Evolutionary conservation across 2,329 filamentous ascomycete species (phyloP), one percentile per base, ranked within the genome.

Genomic region (Aspergillus cejpii): DNA sequence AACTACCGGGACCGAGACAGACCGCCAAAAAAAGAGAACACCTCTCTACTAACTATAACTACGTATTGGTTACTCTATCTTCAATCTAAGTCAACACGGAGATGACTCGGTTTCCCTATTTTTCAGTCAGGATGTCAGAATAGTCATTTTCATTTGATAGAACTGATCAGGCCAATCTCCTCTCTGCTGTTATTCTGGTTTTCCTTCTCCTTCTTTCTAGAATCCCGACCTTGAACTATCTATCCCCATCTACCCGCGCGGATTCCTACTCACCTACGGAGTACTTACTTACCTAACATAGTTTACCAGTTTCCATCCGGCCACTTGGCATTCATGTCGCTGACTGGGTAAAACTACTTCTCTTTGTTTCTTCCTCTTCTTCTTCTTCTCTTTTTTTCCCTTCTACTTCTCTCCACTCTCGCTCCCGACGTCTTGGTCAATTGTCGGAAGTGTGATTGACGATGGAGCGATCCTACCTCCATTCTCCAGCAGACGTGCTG

Each of bases 381-480:
- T 24, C 21, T 26, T 29, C 38, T 23, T 27, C 26, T 41, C 33
- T 24, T 19, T 33, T 40, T 41, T 11, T 29, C 36, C 34, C 36
- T 41, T 33, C 37, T 39, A 34, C 41, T 43, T 38, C 36, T 50
- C 28, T 15, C 37, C 20, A 37, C 28, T 21, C 6, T 41, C 39
- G 47, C 24, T n/a, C 37, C 20, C 39, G 17, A 24, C 6, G 15
- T 15, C 15, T 34, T 19, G 31, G 4, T 21, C 31, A 37, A 43
- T 48, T 29, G 37, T 43, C 17, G 8, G 31, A 34, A 15, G 31
- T 31, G 51, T 48, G 39, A 33, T 29, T 42, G 39, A 52, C 47
- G 34, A 79, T 79, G 76, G 76, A 79, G 56, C 71, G 74, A 60
- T 70, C 76, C 28, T 79, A 73, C 57, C 66, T 72, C 34, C 67